Evolutionary conservation across 148 eudicot genomes (phyloP), one percentile per base, ranked within the genome.

Genomic region (Amaranthus palmeri): DNA sequence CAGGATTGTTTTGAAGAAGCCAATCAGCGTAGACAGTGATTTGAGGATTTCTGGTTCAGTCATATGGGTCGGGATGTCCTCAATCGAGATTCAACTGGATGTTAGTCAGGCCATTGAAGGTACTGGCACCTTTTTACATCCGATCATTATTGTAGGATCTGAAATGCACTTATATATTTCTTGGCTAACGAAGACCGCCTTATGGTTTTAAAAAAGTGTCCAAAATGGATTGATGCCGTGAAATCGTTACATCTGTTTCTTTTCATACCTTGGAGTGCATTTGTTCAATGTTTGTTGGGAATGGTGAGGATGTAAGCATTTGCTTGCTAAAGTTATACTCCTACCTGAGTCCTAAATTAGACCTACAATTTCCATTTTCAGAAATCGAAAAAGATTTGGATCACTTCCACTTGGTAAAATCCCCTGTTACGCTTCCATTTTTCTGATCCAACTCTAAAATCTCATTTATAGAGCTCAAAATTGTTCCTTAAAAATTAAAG

Each of bases 21-120:
- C 99, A 64, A 83, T 96, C 69, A 86, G 92, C 70, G 97, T 92
- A 53, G 90, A 90, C 71, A 52, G 72, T 80, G 97, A 96, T 77
- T 76, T 96, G 71, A 88, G 78, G 77, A 83, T 92, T 61, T 84
- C 81, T 72, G 99, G 97, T 65, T 92, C 96, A 14, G 97, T 90
- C 72, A 92, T 86, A 75, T 96, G 99, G 99, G 99, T 90, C 53
- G 99, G 99, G 52, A 72, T 79, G 55, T 96, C 99, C 45, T 92
- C 97, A n/a, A 92, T 92, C 59, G 99, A 96, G 79, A 86, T 96
- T 83, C 97, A 96, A 82, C 86, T 96, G 55, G 95, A 88, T 54
- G 95, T 96, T 42, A 88, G 78, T 50, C 95, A 92, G 78, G 59
- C 87, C 54, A 62, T 71, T 58, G 83, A 79, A 80, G 96, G 99